phyloP scores from a whole-genome alignment of 257 asterid species.

The Lycium ferocissimum region DNA sequence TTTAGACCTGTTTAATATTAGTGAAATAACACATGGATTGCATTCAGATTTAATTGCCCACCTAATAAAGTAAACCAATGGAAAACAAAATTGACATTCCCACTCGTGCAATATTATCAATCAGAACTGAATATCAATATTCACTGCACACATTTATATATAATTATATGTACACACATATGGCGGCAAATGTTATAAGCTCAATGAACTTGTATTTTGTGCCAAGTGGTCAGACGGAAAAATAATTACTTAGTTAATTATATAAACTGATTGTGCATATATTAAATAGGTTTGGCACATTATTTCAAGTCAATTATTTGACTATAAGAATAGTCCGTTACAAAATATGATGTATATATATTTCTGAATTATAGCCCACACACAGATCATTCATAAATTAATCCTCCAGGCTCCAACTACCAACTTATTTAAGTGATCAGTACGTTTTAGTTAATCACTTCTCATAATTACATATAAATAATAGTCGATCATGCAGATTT shows the following conservation, averaged over 20 bases:
- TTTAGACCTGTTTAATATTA: neutral
- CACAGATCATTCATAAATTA: neutral
- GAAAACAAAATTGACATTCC: neutral
- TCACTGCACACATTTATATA: too few relatives aligned
- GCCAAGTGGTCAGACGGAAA: too few relatives aligned
- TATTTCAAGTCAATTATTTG: neutral
- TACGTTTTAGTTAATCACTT: slow-evolving; percentile 13
- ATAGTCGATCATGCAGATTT: neutral
- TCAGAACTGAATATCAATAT: neutral
- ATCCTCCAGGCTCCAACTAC: slow-evolving; percentile 16
- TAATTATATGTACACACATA: too few relatives aligned
- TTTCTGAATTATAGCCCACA: neutral
- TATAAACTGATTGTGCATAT: too few relatives aligned
- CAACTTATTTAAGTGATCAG: neutral
- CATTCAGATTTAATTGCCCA: neutral
- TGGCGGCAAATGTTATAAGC: too few relatives aligned
- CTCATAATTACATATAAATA: neutral
- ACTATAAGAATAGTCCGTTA: neutral
- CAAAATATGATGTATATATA: neutral
- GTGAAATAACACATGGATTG: neutral
- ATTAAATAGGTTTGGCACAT: neutral
- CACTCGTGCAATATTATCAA: slow-evolving; percentile 13
- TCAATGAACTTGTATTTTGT: neutral
- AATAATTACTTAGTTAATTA: too few relatives aligned
- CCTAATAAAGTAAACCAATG: neutral